phyloP scores from a whole-genome alignment of 306 rosid genomes.

The Fragaria ananassa region DNA sequence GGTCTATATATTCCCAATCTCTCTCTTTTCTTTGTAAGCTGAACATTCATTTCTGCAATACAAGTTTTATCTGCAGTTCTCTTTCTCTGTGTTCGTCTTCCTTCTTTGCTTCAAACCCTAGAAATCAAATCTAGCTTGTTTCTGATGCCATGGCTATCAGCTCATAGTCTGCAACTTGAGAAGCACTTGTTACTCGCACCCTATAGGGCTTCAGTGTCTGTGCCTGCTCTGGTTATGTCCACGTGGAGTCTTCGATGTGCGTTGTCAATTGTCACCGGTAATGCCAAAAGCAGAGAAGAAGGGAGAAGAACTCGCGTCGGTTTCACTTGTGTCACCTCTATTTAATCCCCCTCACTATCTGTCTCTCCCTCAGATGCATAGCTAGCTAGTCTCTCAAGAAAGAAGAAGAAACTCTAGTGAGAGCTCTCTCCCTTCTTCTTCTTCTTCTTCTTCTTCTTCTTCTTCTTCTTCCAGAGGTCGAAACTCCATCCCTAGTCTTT shows the following conservation, averaged over 20 bases:
- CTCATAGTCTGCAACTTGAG: not conserved
- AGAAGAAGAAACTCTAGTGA: not conserved
- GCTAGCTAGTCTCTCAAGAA: not conserved
- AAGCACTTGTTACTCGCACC: not conserved
- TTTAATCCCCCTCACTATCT: not conserved
- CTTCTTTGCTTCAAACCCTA: too few relatives aligned
- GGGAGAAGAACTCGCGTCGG: not conserved
- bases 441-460: not conserved
- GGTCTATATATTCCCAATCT: too few relatives aligned
- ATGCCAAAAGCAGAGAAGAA: not conserved
- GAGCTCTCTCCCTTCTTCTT: not conserved
- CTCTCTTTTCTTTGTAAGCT: too few relatives aligned
- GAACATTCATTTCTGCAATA: too few relatives aligned
- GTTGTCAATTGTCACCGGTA: slow-evolving; percentile 14
- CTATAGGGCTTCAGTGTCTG: not conserved
- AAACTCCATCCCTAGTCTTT: not conserved
- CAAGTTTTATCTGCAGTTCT: too few relatives aligned
- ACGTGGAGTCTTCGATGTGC: slow-evolving; percentile 28
- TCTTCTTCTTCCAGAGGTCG: not conserved
- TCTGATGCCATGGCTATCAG: too few relatives aligned
- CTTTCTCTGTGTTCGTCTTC: too few relatives aligned
- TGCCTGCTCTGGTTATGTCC: slow-evolving; percentile 17
- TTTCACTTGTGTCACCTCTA: not conserved
- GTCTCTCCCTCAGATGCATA: not conserved
- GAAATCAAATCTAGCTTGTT: too few relatives aligned